Percentiles rank a stretch among this genome's conserved stretches.
Evolutionary conservation across 441 rosid genomes (phyloP).

Genomic region (Pelargonium australe): DNA sequence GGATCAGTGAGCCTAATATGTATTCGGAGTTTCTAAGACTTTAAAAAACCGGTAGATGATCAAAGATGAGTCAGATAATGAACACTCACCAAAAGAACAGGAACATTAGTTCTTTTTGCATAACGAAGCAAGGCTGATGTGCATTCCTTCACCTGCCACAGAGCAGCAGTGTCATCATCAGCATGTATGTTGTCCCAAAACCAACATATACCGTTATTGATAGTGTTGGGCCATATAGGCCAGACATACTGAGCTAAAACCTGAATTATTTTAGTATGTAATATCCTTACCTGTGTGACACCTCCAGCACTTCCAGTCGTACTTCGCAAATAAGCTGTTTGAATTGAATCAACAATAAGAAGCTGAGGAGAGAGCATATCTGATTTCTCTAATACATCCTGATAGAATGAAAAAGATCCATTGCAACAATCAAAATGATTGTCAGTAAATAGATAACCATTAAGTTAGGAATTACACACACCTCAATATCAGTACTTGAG

Average conservation of each 20-base stretch:
- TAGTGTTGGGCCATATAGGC: not conserved
- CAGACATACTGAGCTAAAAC: conserved; percentile 3
- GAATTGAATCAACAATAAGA: conserved; percentile 78
- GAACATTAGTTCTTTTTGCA: conserved; percentile 74
- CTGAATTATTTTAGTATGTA: not conserved
- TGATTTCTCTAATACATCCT: conserved; percentile 68
- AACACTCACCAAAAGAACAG: conserved; percentile 73
- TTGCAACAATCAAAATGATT: not conserved
- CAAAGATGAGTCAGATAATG: conserved; percentile 10
- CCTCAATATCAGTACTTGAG: conserved; percentile 91
- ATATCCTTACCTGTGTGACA: conserved; percentile 49
- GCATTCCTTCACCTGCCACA: conserved; percentile 79
- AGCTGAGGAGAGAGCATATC: conserved; percentile 64
- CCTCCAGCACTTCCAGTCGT: conserved; percentile 74
- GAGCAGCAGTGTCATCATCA: conserved; percentile 14
- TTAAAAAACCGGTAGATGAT: not conserved
- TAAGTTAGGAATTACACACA: conserved; percentile 19
- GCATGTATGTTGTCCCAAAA: conserved; percentile 8
- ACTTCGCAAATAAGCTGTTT: conserved; percentile 67
- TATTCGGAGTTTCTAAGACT: not conserved
- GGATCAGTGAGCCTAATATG: too few relatives aligned
- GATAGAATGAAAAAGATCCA: conserved; percentile 20
- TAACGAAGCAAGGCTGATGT: conserved; percentile 82
- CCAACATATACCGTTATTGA: not conserved
- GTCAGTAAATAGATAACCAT: conserved; percentile 7